Percentiles rank a stretch among this genome's conserved stretches.
These are phyloP conservation scores for Neobulgaria alba DNA, from an alignment of 2,329 filamentous ascomycete species.

Conservation along the genomic window DNA sequence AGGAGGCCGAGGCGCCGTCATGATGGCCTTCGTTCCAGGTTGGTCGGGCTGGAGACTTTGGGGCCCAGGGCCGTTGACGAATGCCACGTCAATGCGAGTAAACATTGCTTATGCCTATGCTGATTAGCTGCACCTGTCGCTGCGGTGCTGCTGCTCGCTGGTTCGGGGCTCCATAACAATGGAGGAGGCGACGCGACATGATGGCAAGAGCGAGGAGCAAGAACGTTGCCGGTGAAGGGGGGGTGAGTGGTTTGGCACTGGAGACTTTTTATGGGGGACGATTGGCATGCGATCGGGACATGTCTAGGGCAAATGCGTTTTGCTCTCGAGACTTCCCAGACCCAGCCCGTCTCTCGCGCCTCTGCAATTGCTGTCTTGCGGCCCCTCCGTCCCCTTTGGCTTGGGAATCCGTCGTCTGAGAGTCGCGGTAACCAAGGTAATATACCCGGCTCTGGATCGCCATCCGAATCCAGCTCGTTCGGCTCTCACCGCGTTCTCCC, in stretches of 20 bases:
- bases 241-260: background rate
- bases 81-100: slow-evolving; percentile 23
- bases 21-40: slow-evolving; percentile 1
- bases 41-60: slow-evolving; percentile 1
- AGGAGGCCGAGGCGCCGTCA: background rate
- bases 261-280: background rate
- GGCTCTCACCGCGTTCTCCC: no score
- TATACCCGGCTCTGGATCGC: no score
- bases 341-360: no score
- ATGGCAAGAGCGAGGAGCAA: background rate
- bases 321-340: no score
- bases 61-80: slow-evolving; percentile 5
- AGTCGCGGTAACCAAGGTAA: no score
- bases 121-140: slow-evolving; percentile 9
- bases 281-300: no score
- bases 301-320: no score
- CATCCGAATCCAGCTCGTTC: no score
- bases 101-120: slow-evolving; percentile 23
- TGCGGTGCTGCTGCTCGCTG: no score
- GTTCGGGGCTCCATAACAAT: background rate
- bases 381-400: no score
- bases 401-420: no score
- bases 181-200: background rate
- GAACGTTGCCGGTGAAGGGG: background rate
- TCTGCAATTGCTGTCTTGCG: no score